These are phyloP conservation scores for Lomentospora prolificans DNA, from an alignment of 2,329 filamentous ascomycete species.

Conservation along the genomic window DNA sequence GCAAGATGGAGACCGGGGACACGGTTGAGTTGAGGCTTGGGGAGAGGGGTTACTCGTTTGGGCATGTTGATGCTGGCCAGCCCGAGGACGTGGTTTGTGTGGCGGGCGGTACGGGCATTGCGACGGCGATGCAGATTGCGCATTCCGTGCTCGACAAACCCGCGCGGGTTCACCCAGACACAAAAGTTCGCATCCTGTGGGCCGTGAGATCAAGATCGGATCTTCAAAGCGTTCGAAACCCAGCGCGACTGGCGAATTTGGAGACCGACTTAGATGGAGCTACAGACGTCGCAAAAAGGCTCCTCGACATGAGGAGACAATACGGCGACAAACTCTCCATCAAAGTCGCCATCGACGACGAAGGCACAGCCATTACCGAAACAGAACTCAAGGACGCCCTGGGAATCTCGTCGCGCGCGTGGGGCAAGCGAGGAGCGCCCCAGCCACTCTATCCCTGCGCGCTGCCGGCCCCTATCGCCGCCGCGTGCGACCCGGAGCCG, in stretches of 20 bases:
- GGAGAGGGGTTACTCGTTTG: constrained; percentile 3
- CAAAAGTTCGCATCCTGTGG: constrained; percentile 66
- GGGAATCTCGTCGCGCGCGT: background rate
- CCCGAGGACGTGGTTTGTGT: constrained; percentile 60
- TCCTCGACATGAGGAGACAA: constrained; percentile 50
- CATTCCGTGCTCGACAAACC: constrained; percentile 42
- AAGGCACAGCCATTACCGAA: constrained; percentile 55
- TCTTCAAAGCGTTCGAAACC: constrained; percentile 24
- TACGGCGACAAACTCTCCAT: constrained; percentile 51
- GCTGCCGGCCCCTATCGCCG: background rate
- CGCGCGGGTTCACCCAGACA: constrained; percentile 12
- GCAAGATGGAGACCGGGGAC: constrained; percentile 50
- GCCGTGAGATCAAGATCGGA: constrained; percentile 54
- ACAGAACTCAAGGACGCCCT: constrained; percentile 33
- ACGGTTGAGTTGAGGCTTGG: constrained; percentile 55
- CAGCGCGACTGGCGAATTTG: background rate
- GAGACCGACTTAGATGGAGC: constrained; percentile 17
- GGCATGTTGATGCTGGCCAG: constrained; percentile 10
- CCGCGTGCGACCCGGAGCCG: constrained; percentile 11
- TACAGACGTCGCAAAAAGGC: constrained; percentile 48
- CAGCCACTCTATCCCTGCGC: constrained; percentile 2
- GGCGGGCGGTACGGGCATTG: constrained; percentile 87
- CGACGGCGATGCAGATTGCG: constrained; percentile 75
- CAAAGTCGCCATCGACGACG: constrained; percentile 74
- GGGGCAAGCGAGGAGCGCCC: background rate